Evolutionary conservation across 1,284 basidiomycete genomes (phyloP), one percentile per base, ranked within the genome.

Genomic region (Ceratobasidium sp.): DNA sequence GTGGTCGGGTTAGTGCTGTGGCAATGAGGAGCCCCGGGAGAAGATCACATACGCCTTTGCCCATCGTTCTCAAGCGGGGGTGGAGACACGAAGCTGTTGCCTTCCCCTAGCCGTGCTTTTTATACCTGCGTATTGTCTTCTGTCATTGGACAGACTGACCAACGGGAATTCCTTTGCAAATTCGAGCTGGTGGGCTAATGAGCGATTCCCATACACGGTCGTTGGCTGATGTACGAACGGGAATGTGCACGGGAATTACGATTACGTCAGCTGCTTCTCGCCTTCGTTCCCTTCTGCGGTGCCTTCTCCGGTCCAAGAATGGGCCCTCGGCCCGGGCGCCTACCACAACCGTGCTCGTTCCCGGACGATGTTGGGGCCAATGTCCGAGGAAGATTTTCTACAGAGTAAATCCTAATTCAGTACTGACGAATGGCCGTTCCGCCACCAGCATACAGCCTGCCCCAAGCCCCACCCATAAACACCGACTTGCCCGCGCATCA

Each of bases 31-130:
- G 69, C 69, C 69, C 66, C 66, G 26, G 48, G 20, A 26, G 42
- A 33, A 62, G 33, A 33, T 7, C 7, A 73, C 69, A 10, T 23
- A 73, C 69, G n/a, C 57, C 57, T 61, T 73, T 73, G 42, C 40
- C 69, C 69, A 73, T 73, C 38, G 69, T 50, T 56, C 68, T 70
- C 33, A 48, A 46, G 50, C 54, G 68, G 52, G 28, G 28, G 28
- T 28, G n/a, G 46, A 46, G 64, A 48, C 38, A 66, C 64, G 54
- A 57, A 57, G 54, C 23, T 23, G 15, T 57, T 15, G 10, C 13
- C 10, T 10, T 20, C 26, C 17, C 48, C 48, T 57, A n/a, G 13
- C 23, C n/a, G 20, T 23, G 20, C 10, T 57, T 57, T 57, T 23
- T 57, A 57, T 10, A 17, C 9, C 54, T 10, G 17, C 23, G 54